Evolutionary conservation across 2,329 filamentous ascomycete species (phyloP).

Genomic region (Periglandula ipomoeae): DNA sequence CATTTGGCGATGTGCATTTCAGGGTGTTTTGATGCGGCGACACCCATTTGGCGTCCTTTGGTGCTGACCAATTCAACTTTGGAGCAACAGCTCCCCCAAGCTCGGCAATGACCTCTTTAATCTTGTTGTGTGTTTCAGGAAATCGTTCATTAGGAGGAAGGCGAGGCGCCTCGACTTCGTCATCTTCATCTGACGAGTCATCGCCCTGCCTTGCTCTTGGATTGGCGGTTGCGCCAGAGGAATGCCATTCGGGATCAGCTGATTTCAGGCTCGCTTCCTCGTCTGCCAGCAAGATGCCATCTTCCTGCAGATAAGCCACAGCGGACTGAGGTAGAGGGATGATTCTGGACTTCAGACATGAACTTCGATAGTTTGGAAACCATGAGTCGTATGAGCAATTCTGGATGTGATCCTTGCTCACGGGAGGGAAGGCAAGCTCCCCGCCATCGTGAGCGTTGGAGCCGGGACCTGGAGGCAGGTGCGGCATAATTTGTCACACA

Average conservation of each 20-base stretch:
- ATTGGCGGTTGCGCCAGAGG: constrained; percentile 19
- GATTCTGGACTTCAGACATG: constrained; percentile 78
- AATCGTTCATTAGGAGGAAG: constrained; percentile 48
- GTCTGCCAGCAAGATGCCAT: constrained; percentile 81
- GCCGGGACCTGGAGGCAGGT: constrained; percentile 17
- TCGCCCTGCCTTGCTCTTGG: constrained; percentile 26
- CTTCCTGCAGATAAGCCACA: constrained; percentile 77
- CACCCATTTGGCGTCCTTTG: constrained; percentile 95
- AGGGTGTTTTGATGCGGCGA: constrained; percentile 75
- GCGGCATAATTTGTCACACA: constrained; percentile 23
- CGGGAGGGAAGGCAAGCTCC: constrained; percentile 64
- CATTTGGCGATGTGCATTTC: constrained; percentile 80
- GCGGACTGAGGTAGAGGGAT: constrained; percentile 70
- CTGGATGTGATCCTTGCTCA: constrained; percentile 78
- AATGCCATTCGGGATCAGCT: constrained; percentile 44
- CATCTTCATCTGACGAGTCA: constrained; percentile 36
- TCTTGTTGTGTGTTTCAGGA: constrained; percentile 64
- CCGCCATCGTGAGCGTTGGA: constrained; percentile 10
- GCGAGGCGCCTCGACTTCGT: constrained; percentile 32
- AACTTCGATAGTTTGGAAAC: constrained; percentile 74
- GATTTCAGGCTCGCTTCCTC: constrained; percentile 49
- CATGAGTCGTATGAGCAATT: constrained; percentile 92
- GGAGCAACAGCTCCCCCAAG: constrained; percentile 81
- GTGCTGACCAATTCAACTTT: constrained; percentile 95
- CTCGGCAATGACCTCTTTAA: constrained; percentile 68